Percentiles rank a stretch among this genome's conserved stretches.
Evolutionary conservation across 306 rosid genomes (phyloP).

Genomic region (Pterocarpus macrocarpus): DNA sequence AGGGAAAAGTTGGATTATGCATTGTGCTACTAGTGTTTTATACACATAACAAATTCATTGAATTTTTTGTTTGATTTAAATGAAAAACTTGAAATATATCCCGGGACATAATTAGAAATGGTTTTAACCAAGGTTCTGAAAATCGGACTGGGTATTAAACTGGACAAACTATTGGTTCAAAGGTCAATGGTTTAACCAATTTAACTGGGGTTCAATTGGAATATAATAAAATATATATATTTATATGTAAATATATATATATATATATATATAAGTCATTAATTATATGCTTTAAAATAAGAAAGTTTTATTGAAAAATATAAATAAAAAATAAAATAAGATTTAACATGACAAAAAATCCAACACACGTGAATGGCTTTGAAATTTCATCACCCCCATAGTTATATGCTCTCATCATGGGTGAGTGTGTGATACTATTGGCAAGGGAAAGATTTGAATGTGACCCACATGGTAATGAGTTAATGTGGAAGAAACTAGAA

Average conservation of each 20-base stretch:
- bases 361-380: conserved; percentile 77
- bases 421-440: conserved; percentile 59
- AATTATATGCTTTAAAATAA: too few species aligned
- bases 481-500: conserved; percentile 15
- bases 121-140: conserved; percentile 44
- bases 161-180: too few species aligned
- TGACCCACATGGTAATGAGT: conserved; percentile 58
- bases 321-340: too few species aligned
- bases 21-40: neutral
- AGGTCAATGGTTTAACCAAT: too few species aligned
- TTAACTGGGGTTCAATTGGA: too few species aligned
- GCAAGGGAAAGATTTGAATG: conserved; percentile 43
- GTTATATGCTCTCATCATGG: conserved; percentile 54
- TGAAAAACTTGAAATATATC: conserved; percentile 28
- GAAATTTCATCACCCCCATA: conserved; percentile 53
- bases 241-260: too few species aligned
- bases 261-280: too few species aligned
- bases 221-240: too few species aligned
- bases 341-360: neutral
- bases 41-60: neutral
- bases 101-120: conserved; percentile 75
- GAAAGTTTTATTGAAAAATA: too few species aligned
- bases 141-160: neutral
- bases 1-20: neutral
- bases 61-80: neutral